Conservation (phyloP, 371 early-diverging fungal genomes). For the Mucor piriformis region DNA sequence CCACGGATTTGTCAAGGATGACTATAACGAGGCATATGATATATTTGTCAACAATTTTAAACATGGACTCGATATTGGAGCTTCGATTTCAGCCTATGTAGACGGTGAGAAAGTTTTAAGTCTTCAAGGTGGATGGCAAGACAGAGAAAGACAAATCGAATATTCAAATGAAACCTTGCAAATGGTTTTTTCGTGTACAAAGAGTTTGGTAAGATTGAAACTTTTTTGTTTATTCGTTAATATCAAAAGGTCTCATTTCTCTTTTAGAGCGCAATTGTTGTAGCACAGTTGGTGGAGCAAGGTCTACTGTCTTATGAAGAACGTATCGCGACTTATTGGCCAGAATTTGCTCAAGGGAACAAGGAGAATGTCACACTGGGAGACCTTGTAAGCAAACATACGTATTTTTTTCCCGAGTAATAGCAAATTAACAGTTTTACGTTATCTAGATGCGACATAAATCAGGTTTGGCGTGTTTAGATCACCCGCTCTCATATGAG, state of each 20-base stretch:
- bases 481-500: conserved; percentile 42
- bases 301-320: conserved; percentile 58
- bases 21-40: conserved; percentile 32
- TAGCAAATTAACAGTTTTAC: too few relatives aligned
- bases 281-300: conserved; percentile 65
- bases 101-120: conserved; percentile 64
- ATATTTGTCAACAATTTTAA: conserved; percentile 39
- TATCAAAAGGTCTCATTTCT: background rate
- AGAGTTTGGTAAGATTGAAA: conserved; percentile 51
- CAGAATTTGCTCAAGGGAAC: conserved; percentile 75
- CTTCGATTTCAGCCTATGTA: conserved; percentile 55
- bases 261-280: conserved; percentile 48
- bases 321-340: conserved; percentile 69
- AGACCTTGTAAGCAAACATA: conserved; percentile 49
- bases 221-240: too few relatives aligned
- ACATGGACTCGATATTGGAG: conserved; percentile 54
- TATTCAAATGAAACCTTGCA: conserved; percentile 64
- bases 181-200: conserved; percentile 70
- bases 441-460: conserved; percentile 60
- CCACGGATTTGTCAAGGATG: conserved; percentile 28
- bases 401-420: too few relatives aligned
- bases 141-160: conserved; percentile 31
- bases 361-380: conserved; percentile 72
- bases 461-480: conserved; percentile 64
- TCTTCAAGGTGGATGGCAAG: conserved; percentile 68